Base-by-base conservation (phyloP, 1,139 yeast genomes). In the Protomyces gravidus region DNA sequence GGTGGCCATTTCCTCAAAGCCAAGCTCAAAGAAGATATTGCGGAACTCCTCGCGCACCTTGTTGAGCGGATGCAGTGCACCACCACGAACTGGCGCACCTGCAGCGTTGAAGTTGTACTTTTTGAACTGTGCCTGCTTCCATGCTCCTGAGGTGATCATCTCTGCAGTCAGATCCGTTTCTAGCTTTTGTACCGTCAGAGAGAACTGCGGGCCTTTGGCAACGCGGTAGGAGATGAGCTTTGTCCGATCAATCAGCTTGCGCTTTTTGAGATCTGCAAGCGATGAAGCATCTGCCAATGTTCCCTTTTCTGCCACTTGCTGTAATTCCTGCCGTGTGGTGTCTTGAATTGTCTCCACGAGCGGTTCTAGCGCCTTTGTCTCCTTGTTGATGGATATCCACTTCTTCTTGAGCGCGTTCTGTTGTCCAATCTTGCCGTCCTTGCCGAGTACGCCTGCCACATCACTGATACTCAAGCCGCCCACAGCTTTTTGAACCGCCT, bases 1-100 rank as follows among this genome's bases (percentile, higher is more conserved):
- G 21, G 98, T 86, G 63, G 98, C 97, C 99, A 92, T 92, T 77
- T 92, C 99, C 33, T 92, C 83, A 83, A 92, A 92, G 9, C 99
- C 99, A 89, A 92, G 84, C 48, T 94, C 84, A 76, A 92, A 92
- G 81, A 94, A 92, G 70, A 94, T 90, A 73, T 90, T 96, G 77
- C 98, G 82, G 76, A 92, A 94, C 74, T 94, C 98, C 75, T 90
- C 97, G 70, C 97, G 83, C 62, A 92, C 97, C 75, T 92, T 92
- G 77, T 84, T 89, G 70, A 92, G 80, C 39, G 99, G 99, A 74
- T 92, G 99, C 69, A 92, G 80, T 48, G 98, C 95, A 71, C 99
- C 99, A 26, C 95, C 81, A 50, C 76, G 78, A 57, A 97, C 94
- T 66, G 78, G 77, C 52, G 88, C 81, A 71, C 99, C 98, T 76